Evolutionary conservation across 192 early-diverging fungal genomes (phyloP).

Genomic region (Coemansia sp.): DNA sequence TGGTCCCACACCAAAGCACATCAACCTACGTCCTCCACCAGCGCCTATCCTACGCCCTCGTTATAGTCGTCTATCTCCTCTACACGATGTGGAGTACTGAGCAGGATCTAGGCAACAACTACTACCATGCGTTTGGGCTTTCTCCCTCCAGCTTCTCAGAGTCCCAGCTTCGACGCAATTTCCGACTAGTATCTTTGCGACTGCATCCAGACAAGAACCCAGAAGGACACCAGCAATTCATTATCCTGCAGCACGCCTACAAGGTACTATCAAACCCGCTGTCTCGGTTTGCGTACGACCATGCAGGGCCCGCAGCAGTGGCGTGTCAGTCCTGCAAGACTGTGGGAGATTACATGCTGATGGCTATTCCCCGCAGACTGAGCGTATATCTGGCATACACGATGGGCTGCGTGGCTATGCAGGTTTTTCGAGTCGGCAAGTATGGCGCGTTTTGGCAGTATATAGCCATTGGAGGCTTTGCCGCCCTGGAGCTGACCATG

Average conservation of each 20-base stretch:
- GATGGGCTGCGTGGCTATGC: slow-evolving; percentile 38
- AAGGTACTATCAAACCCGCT: slow-evolving; percentile 68
- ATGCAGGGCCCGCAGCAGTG: slow-evolving; percentile 60
- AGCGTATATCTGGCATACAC: slow-evolving; percentile 29
- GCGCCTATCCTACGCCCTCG: slow-evolving; percentile 40
- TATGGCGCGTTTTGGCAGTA: slow-evolving; percentile 51
- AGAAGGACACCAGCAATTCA: slow-evolving; percentile 67
- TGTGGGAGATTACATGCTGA: slow-evolving; percentile 86
- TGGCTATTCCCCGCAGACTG: slow-evolving; percentile 37
- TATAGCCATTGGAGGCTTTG: slow-evolving; percentile 39
- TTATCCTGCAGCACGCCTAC: slow-evolving; percentile 74
- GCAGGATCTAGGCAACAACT: slow-evolving; percentile 30
- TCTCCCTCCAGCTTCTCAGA: slow-evolving; percentile 18
- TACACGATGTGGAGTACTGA: slow-evolving; percentile 47
- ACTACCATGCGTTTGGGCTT: slow-evolving; percentile 49
- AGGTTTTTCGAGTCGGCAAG: slow-evolving; percentile 40
- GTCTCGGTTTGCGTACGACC: slow-evolving; percentile 68
- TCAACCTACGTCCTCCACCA: slow-evolving; percentile 25
- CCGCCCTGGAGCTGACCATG: slow-evolving; percentile 43
- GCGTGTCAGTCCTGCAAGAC: slow-evolving; percentile 58
- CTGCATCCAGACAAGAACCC: slow-evolving; percentile 68
- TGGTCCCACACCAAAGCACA: slow-evolving; percentile 37
- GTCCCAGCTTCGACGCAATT: slow-evolving; percentile 41
- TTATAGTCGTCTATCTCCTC: slow-evolving; percentile 27
- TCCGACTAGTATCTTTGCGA: slow-evolving; percentile 57